Evolutionary conservation across 768 basidiomycete genomes (phyloP).

Genomic region (Suillus discolor): DNA sequence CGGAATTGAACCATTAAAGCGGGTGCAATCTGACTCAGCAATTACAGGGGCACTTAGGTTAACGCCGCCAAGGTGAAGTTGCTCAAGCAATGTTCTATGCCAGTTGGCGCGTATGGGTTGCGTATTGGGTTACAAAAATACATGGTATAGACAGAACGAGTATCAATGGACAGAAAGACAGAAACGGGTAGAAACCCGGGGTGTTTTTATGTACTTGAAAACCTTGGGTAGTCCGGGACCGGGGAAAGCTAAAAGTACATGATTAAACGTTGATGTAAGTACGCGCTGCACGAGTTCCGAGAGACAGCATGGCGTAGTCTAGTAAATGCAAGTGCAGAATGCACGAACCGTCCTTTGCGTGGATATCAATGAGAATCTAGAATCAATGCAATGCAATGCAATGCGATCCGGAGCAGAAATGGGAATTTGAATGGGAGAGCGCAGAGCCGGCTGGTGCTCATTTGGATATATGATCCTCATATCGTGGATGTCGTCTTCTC

Average conservation of each 20-base stretch:
- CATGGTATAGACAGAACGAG: slow-evolving; percentile 6
- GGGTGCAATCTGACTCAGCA: slow-evolving; percentile 6
- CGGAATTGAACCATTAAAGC: not conserved
- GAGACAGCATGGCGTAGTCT: slow-evolving; percentile 18
- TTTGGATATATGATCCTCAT: slow-evolving; percentile 24
- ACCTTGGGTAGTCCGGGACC: slow-evolving; percentile 6
- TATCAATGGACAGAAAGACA: not conserved
- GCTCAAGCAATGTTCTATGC: not conserved
- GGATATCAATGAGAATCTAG: slow-evolving; percentile 17
- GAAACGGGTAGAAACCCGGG: slow-evolving; percentile 2
- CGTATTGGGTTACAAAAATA: slow-evolving; percentile 1
- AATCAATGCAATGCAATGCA: slow-evolving; percentile 33
- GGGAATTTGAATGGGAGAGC: slow-evolving; percentile 3
- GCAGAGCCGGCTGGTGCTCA: not conserved
- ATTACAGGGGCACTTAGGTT: not conserved
- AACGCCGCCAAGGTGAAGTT: not conserved
- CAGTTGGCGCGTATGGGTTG: not conserved
- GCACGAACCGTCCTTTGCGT: slow-evolving; percentile 15
- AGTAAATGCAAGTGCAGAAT: slow-evolving; percentile 21
- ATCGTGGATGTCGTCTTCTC: slow-evolving; percentile 60
- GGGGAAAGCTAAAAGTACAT: slow-evolving; percentile 11
- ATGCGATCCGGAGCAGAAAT: slow-evolving; percentile 23
- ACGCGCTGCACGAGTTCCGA: slow-evolving; percentile 4
- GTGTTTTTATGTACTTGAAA: slow-evolving; percentile 2
- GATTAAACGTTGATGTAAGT: slow-evolving; percentile 9